Evolutionary conservation across 164 flowering plant species (phyloP).

Genomic region (Macadamia integrifolia): DNA sequence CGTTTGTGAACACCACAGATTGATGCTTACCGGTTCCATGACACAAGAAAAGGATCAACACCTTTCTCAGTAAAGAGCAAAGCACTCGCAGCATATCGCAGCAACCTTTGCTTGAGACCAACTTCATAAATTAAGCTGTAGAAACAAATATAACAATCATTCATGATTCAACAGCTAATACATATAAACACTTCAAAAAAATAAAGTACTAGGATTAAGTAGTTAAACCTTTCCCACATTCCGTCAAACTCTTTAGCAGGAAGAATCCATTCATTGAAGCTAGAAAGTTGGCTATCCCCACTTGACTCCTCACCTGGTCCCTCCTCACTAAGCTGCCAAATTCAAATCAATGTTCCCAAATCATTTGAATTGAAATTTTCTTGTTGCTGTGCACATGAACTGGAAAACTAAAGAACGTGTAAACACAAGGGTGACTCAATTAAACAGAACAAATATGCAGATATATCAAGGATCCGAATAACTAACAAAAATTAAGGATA

Average conservation of each 20-base stretch:
- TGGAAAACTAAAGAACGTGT: not conserved
- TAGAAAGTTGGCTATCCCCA: conserved; percentile 74
- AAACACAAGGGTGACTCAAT: not conserved
- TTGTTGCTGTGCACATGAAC: not conserved
- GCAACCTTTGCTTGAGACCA: conserved; percentile 86
- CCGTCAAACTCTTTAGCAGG: conserved; percentile 99
- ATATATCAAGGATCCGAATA: not conserved
- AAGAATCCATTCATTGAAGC: conserved; percentile 94
- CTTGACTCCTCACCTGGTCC: conserved; percentile 92
- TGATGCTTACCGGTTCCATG: conserved; percentile 86
- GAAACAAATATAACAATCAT: conserved; percentile 4
- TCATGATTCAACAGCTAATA: not conserved
- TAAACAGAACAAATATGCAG: not conserved
- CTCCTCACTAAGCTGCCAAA: conserved; percentile 86
- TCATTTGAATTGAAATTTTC: not conserved
- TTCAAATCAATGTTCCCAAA: conserved; percentile 9
- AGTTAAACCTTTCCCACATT: conserved; percentile 90
- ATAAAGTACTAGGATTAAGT: too few relatives aligned
- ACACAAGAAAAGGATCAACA: conserved; percentile 85
- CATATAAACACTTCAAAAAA: not conserved
- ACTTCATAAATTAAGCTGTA: conserved; percentile 92
- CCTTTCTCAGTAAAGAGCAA: conserved; percentile 89
- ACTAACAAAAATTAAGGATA: not conserved
- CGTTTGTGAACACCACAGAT: not conserved
- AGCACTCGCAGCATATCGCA: conserved; percentile 93